These are phyloP conservation scores for Dianthus caryophyllus DNA, from an alignment of 148 eudicot genomes.

Conservation along the genomic window DNA sequence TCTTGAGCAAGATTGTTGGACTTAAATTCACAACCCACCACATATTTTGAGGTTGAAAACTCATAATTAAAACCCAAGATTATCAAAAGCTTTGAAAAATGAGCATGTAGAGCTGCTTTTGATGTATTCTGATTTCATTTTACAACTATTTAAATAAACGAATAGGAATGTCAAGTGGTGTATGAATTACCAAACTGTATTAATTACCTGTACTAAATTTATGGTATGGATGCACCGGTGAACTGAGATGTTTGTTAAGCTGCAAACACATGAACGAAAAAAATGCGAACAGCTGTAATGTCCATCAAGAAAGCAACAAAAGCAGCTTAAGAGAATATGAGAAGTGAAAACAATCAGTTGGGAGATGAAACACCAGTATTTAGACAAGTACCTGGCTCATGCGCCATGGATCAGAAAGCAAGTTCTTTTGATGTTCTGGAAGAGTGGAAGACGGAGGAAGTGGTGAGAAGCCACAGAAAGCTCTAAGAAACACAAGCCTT, in stretches of 20 bases:
- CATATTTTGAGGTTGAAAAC: not conserved
- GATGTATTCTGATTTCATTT: not conserved
- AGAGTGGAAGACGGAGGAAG: slow-evolving; percentile 1
- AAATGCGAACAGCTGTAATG: slow-evolving; percentile 6
- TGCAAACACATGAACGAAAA: slow-evolving; percentile 36
- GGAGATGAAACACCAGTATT: not conserved
- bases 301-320: no score
- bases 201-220: slow-evolving; percentile 86
- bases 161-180: not conserved
- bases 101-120: not conserved
- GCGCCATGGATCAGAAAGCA: slow-evolving; percentile 82
- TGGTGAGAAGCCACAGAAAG: not conserved
- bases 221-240: slow-evolving; percentile 63
- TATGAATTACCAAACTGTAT: not conserved
- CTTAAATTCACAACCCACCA: not conserved
- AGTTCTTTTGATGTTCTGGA: slow-evolving; percentile 78
- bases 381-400: slow-evolving; percentile 61
- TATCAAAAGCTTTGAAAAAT: not conserved
- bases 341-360: not conserved
- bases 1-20: not conserved
- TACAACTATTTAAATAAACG: not conserved
- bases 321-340: no score
- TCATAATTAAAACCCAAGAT: not conserved
- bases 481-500: not conserved
- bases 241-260: slow-evolving; percentile 80